A percentile compares a stretch with the other conserved stretches of the same genome.
Conservation (phyloP, 495 filamentous ascomycete genomes). For the Aspergillus saccharolyticus region DNA sequence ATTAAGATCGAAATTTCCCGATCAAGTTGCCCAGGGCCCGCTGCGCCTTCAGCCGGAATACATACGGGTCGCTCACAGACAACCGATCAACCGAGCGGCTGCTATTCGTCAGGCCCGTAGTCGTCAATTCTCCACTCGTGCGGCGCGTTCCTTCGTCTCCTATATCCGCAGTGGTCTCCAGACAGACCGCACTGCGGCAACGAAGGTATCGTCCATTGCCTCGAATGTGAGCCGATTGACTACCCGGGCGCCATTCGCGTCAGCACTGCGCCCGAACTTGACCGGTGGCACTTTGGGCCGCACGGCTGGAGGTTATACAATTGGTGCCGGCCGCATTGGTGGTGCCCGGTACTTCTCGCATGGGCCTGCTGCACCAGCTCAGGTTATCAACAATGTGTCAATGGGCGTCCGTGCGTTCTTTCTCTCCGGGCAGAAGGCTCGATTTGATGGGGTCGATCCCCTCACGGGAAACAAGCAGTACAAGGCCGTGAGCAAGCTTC, state of each 20-base stretch:
- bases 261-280: conserved; percentile 83
- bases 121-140: conserved; percentile 68
- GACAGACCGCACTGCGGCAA: conserved; percentile 54
- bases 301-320: conserved; percentile 78
- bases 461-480: conserved; percentile 70
- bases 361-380: conserved; percentile 72
- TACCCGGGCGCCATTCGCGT: conserved; percentile 80
- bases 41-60: conserved; percentile 48
- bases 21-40: conserved; percentile 39
- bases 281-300: conserved; percentile 83
- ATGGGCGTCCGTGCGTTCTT: conserved; percentile 85
- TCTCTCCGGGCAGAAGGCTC: conserved; percentile 78
- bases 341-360: conserved; percentile 87
- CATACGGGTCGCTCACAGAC: conserved; percentile 51
- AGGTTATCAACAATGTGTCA: conserved; percentile 93
- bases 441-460: conserved; percentile 69
- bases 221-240: conserved; percentile 61
- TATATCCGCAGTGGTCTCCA: conserved; percentile 47
- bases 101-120: conserved; percentile 67
- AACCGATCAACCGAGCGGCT: conserved; percentile 68
- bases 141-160: conserved; percentile 58
- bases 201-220: conserved; percentile 61
- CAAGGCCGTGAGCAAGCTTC: conserved; percentile 60
- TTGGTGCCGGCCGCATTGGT: conserved; percentile 64
- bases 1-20: conserved; percentile 57